A percentile compares a stretch with the other conserved stretches of the same genome.
phyloP scores from a whole-genome alignment of 2,329 filamentous ascomycete genomes.

The Aureobasidium sp. region DNA sequence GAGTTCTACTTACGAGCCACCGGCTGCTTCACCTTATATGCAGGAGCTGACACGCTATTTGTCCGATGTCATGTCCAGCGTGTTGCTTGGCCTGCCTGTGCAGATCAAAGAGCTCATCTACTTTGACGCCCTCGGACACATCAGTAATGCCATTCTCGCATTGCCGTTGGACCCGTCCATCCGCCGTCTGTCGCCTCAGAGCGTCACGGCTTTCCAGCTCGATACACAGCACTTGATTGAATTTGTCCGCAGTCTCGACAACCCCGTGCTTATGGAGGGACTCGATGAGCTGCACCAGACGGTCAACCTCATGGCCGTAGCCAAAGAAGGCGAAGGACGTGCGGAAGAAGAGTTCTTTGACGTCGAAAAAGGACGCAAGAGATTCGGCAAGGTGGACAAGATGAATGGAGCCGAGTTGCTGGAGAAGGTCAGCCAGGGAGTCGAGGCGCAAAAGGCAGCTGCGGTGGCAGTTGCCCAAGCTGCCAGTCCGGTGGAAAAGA shows the following conservation, averaged over 20 bases:
- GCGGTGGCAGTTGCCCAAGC: constrained; percentile 13
- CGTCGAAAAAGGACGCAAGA: constrained; percentile 78
- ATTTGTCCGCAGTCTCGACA: constrained; percentile 74
- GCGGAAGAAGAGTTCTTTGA: constrained; percentile 83
- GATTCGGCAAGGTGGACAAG: constrained; percentile 88
- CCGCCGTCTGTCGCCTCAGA: constrained; percentile 79
- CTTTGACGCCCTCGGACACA: constrained; percentile 90
- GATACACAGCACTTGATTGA: constrained; percentile 78
- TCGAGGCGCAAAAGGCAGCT: constrained; percentile 15
- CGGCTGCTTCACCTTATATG: constrained; percentile 87
- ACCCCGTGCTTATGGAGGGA: constrained; percentile 81
- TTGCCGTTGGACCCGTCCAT: constrained; percentile 74
- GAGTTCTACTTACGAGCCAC: constrained; percentile 55
- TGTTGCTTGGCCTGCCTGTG: constrained; percentile 82
- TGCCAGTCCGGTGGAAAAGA: constrained; percentile 16
- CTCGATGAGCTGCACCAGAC: constrained; percentile 93
- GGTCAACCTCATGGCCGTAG: constrained; percentile 67
- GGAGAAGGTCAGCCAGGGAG: constrained; percentile 60
- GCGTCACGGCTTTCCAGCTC: constrained; percentile 69
- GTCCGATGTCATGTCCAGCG: constrained; percentile 93
- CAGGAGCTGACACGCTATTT: constrained; percentile 88
- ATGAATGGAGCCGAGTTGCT: constrained; percentile 80
- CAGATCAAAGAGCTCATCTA: constrained; percentile 98
- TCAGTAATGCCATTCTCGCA: constrained; percentile 51
- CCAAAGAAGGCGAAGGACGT: constrained; percentile 57